phyloP scores from a whole-genome alignment of 1,139 yeast species.

The Meyerozyma smithsonii region DNA sequence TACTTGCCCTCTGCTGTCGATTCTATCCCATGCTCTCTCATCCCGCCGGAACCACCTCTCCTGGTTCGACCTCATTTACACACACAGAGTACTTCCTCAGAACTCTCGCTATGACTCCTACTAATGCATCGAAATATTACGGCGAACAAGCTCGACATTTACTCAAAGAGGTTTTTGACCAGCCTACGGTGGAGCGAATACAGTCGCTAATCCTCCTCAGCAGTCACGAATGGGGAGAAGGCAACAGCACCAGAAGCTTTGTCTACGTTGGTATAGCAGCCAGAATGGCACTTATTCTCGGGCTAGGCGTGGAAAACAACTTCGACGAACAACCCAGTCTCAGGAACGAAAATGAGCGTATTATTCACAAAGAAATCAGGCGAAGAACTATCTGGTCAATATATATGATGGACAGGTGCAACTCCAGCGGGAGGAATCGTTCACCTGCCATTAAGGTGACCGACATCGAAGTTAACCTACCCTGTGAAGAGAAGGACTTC shows the following conservation, averaged over 20 bases:
- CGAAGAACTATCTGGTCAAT: slow-evolving; percentile 37
- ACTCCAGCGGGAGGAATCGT: slow-evolving; percentile 31
- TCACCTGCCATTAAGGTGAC: slow-evolving; percentile 25
- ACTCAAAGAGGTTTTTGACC: slow-evolving; percentile 29
- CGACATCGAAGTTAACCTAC: slow-evolving; percentile 20
- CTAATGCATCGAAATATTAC: slow-evolving; percentile 33
- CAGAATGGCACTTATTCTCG: slow-evolving; percentile 34
- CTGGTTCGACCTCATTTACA: slow-evolving; percentile 11
- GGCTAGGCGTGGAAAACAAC: slow-evolving; percentile 23
- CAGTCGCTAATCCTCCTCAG: slow-evolving; percentile 33
- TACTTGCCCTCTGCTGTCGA: slow-evolving; percentile 32
- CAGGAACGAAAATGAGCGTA: slow-evolving; percentile 9
- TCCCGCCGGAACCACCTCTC: slow-evolving; percentile 22
- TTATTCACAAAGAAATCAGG: slow-evolving; percentile 24
- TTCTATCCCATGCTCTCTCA: slow-evolving; percentile 25
- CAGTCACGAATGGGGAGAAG: slow-evolving; percentile 41
- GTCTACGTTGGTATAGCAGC: slow-evolving; percentile 36
- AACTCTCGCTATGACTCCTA: slow-evolving; percentile 10
- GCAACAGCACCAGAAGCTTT: slow-evolving; percentile 32
- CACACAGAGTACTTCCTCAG: slow-evolving; percentile 1
- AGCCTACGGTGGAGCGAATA: slow-evolving; percentile 32
- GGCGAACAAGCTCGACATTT: slow-evolving; percentile 33
- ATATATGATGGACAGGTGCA: slow-evolving; percentile 40
- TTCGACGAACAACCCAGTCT: slow-evolving; percentile 11
- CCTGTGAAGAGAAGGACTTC: slow-evolving; percentile 21